Evolutionary conservation across 768 basidiomycete species (phyloP), one percentile per base, ranked within the genome.

Genomic region (Podaxis sp.): DNA sequence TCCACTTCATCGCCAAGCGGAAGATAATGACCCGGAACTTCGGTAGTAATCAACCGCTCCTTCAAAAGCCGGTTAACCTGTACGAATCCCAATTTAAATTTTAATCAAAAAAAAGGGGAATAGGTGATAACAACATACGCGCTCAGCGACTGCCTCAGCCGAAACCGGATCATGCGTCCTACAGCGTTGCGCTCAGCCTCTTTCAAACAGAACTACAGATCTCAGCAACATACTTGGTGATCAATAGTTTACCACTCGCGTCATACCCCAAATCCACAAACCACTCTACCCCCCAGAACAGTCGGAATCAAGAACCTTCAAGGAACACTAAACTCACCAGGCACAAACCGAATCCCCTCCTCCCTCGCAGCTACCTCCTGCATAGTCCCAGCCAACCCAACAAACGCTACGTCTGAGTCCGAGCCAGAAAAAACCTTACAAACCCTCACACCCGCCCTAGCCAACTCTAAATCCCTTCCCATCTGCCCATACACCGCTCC

Each of bases 251-350:
- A 2, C 87, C 88, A 60, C 82, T 77, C 2, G 77, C 68, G 56
- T 72, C 79, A 65, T 90, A 89, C 20, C 87, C 84, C 30, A 89
- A 71, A 68, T 91, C 87, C 2, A 84, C 86, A 67, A 87, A 89
- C 83, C 85, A 88, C 64, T 88, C 87, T 86, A 60, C 6, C 11
- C 17, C n/a, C n/a, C 15, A 38, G 10, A 37, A 44, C 1, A 13
- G 12, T 44, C 41, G 17, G 15, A 44, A 13, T 17, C 41, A 22
- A 22, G 20, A 22, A 49, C n/a, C n/a, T 8, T 8, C 12, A 26
- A 49, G 22, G 22, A 5, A 41, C 4, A 3, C 40, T n/a, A 12
- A 1, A 36, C 24, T 26, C 52, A 83, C 86, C 88, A 7, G 88
- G 82, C 22, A 89, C 85, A 71, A 90, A 89, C 22, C 74, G 76